A percentile compares a stretch with the other conserved stretches of the same genome.
Conservation (phyloP, 345 rosid genomes). For the Excoecaria agallocha region DNA sequence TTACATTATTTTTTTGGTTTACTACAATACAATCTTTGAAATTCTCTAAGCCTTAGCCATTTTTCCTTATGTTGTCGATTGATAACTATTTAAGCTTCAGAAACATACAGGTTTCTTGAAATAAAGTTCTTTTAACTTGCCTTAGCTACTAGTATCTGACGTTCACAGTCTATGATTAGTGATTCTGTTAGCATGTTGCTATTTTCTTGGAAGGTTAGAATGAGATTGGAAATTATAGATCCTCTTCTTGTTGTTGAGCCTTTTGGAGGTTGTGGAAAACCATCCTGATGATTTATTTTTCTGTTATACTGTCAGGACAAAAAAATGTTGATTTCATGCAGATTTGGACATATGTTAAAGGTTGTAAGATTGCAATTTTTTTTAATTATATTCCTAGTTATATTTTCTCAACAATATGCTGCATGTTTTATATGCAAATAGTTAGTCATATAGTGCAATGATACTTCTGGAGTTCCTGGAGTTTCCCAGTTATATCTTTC, state of each 20-base stretch:
- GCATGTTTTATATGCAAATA: neutral
- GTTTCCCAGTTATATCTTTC: too few species aligned
- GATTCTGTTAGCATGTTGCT: neutral
- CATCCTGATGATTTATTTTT: neutral
- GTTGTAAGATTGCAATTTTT: neutral
- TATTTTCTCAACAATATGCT: neutral
- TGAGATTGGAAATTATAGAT: neutral
- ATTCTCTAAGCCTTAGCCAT: slow-evolving; percentile 8
- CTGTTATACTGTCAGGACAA: neutral
- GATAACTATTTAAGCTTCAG: slow-evolving; percentile 6
- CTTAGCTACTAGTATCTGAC: neutral
- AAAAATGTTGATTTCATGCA: neutral
- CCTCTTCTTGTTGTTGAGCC: neutral
- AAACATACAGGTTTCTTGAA: neutral
- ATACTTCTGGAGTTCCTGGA: neutral
- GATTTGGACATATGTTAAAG: neutral
- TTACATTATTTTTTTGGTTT: neutral
- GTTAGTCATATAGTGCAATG: neutral
- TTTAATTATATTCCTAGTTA: neutral
- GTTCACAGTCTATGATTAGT: neutral
- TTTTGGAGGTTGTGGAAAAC: neutral
- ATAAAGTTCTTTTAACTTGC: neutral
- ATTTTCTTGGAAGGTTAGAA: slow-evolving; percentile 4
- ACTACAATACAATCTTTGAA: slow-evolving; percentile 9
- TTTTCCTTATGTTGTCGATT: slow-evolving; percentile 3